phyloP scores from a whole-genome alignment of 129 eudicot genomes.

The Pulicaria dysenterica region DNA sequence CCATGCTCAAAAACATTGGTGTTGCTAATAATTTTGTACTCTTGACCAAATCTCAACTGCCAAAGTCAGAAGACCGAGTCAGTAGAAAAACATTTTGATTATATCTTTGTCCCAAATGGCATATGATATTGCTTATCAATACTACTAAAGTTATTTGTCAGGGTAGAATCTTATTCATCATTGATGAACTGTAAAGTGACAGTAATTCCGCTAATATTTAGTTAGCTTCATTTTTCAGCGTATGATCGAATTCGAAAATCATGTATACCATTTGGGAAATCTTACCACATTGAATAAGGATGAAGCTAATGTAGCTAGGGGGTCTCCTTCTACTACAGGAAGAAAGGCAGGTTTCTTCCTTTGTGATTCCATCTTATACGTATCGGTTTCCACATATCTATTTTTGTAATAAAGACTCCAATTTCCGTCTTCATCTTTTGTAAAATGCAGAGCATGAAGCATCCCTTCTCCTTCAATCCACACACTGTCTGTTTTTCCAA shows the following conservation, averaged over 20 bases:
- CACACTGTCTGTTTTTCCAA: slow-evolving; percentile 32
- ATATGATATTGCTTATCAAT: too few relatives aligned
- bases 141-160: too few relatives aligned
- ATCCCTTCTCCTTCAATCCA: slow-evolving; percentile 49
- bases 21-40: slow-evolving; percentile 30
- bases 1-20: slow-evolving; percentile 41
- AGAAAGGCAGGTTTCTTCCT: slow-evolving; percentile 32
- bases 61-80: neutral
- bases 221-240: neutral
- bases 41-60: slow-evolving; percentile 41
- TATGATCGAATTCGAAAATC: neutral
- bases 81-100: neutral
- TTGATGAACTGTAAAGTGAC: too few relatives aligned
- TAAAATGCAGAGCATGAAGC: slow-evolving; percentile 44
- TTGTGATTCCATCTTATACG: slow-evolving; percentile 33
- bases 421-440: slow-evolving; percentile 11
- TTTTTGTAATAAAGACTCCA: slow-evolving; percentile 37
- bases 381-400: slow-evolving; percentile 34
- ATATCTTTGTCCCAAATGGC: too few relatives aligned
- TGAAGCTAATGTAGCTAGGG: slow-evolving; percentile 24
- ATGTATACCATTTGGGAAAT: neutral
- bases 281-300: slow-evolving; percentile 25
- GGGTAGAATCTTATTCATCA: too few relatives aligned
- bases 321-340: slow-evolving; percentile 33
- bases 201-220: too few relatives aligned